Percentiles rank a stretch among this genome's conserved stretches.
phyloP scores from a whole-genome alignment of 306 rosid genomes.

The Vigna radiata region DNA sequence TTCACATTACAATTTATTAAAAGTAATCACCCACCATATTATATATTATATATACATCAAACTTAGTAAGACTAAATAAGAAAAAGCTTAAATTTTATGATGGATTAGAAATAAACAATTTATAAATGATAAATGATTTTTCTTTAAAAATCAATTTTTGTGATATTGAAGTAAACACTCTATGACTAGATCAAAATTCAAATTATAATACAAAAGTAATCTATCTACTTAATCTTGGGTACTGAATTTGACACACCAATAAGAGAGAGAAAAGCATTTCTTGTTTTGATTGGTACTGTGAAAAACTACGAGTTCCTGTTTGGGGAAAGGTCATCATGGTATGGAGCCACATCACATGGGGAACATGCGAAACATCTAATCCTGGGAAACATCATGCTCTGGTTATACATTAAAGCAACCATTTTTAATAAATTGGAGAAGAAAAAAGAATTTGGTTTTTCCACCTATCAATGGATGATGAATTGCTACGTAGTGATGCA shows the following conservation, averaged over 20 bases:
- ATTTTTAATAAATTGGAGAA: slow-evolving; percentile 38
- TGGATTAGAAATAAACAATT: too few species aligned
- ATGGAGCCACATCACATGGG: slow-evolving; percentile 63
- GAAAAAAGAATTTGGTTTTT: slow-evolving; percentile 29
- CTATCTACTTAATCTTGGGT: slow-evolving; percentile 1
- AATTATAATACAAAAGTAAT: too few species aligned
- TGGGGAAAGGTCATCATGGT: slow-evolving; percentile 62
- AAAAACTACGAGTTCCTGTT: slow-evolving; percentile 48
- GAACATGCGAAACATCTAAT: slow-evolving; percentile 65
- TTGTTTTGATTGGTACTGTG: slow-evolving; percentile 48
- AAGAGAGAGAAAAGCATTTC: slow-evolving; percentile 45
- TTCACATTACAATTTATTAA: too few species aligned
- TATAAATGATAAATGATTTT: too few species aligned
- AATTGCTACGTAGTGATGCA: slow-evolving; percentile 4
- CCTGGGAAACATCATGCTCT: slow-evolving; percentile 44
- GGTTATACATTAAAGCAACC: slow-evolving; percentile 42
- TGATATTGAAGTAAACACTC: too few species aligned
- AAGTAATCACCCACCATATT: too few species aligned
- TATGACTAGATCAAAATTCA: too few species aligned
- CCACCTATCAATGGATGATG: slow-evolving; percentile 3
- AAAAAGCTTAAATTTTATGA: too few species aligned
- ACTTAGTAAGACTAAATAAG: too few species aligned
- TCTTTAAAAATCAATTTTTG: too few species aligned
- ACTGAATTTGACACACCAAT: slow-evolving; percentile 41
- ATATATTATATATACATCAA: too few species aligned